A percentile compares a stretch with the other conserved stretches of the same genome.
Evolutionary conservation across 768 basidiomycete species (phyloP).

Genomic region (Auricularia sp.): DNA sequence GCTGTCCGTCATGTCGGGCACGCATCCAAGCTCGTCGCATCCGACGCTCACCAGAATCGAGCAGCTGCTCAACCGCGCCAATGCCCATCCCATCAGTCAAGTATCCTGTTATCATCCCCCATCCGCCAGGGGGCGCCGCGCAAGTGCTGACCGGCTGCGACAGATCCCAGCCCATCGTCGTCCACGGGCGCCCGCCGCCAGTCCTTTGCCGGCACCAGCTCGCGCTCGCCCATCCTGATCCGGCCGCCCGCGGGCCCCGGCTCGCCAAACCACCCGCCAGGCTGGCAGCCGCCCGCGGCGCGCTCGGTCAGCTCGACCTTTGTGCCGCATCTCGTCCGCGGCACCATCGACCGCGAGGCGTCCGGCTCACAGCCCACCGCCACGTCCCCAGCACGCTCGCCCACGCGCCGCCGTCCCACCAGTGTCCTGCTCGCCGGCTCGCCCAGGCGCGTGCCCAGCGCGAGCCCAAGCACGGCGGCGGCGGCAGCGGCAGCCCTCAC

Average conservation of each 20-base stretch:
- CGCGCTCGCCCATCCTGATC: neutral
- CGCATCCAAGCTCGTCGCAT: neutral
- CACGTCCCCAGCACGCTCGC: conserved; percentile 18
- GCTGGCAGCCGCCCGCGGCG: neutral
- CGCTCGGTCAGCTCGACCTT: neutral
- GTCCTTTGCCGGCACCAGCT: neutral
- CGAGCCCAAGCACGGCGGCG: neutral
- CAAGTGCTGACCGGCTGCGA: conserved; percentile 35
- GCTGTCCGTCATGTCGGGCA: neutral
- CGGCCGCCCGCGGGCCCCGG: neutral
- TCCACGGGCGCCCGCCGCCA: neutral
- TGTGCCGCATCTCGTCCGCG: neutral
- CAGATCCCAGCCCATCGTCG: neutral
- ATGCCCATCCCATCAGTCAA: neutral
- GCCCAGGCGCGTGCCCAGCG: conserved; percentile 5
- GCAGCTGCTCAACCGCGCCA: neutral
- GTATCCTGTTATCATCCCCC: neutral
- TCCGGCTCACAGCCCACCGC: conserved; percentile 1
- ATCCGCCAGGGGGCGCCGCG: conserved; percentile 60
- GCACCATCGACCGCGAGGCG: conserved; percentile 1
- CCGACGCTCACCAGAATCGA: neutral
- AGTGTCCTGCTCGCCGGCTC: neutral
- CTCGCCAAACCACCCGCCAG: neutral
- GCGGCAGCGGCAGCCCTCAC: conserved; percentile 14
- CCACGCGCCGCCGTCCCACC: conserved; percentile 37